Conservation (phyloP, 257 asterid species). For the Gardenia jasminoides region DNA sequence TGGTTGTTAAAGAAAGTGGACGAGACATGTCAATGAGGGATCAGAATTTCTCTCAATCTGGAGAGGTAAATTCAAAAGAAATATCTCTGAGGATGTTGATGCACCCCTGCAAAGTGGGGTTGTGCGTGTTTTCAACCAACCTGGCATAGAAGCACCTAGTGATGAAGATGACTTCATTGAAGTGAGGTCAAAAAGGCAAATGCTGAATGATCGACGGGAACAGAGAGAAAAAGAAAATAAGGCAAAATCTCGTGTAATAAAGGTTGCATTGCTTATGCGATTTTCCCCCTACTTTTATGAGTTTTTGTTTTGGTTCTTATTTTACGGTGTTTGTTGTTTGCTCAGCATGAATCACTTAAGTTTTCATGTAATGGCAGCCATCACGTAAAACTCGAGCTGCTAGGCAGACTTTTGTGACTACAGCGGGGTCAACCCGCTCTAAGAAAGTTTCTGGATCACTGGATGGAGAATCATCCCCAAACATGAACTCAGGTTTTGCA, state of each 20-base stretch:
- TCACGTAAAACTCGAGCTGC: slow-evolving; percentile 49
- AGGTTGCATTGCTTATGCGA: slow-evolving; percentile 46
- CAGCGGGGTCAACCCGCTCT: slow-evolving; percentile 40
- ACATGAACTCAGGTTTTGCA: slow-evolving; percentile 34
- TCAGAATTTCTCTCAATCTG: slow-evolving; percentile 32
- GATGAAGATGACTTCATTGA: slow-evolving; percentile 97
- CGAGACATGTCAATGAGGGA: slow-evolving; percentile 36
- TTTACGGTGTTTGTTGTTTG: background rate
- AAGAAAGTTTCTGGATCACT: slow-evolving; percentile 34
- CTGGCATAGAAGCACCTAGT: slow-evolving; percentile 93
- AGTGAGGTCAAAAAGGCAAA: slow-evolving; percentile 94
- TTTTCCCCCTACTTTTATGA: background rate
- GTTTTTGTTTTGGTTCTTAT: background rate
- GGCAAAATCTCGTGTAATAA: slow-evolving; percentile 59
- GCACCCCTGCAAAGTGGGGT: slow-evolving; percentile 96
- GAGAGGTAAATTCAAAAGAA: slow-evolving; percentile 55
- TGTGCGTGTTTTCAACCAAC: slow-evolving; percentile 83
- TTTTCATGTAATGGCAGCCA: slow-evolving; percentile 40
- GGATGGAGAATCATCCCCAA: slow-evolving; percentile 42
- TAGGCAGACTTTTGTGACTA: slow-evolving; percentile 43
- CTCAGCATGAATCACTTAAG: slow-evolving; percentile 4
- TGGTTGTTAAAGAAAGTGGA: slow-evolving; percentile 35
- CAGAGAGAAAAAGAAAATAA: slow-evolving; percentile 89
- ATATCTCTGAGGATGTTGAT: slow-evolving; percentile 70
- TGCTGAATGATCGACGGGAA: slow-evolving; percentile 90